Percentiles rank a stretch among this genome's conserved stretches.
phyloP scores from a whole-genome alignment of 2,329 filamentous ascomycete species.

The Didymellaceae sp. region DNA sequence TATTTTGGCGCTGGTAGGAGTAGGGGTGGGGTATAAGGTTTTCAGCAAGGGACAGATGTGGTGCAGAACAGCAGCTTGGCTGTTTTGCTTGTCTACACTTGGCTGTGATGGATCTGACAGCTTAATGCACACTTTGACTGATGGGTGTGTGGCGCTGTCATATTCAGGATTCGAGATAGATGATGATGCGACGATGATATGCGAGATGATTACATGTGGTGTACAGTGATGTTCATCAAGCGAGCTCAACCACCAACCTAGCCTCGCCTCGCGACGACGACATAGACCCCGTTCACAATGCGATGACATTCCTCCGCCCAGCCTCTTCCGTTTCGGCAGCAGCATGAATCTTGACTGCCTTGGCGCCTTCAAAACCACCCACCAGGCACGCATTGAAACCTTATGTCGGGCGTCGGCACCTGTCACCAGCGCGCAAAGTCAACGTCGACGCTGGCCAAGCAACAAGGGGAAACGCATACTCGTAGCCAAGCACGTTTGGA shows the following conservation, averaged over 20 bases:
- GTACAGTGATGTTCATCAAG: too few species aligned
- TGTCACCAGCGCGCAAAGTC: slow-evolving; percentile 12
- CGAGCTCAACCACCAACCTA: too few species aligned
- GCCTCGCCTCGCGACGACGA: not conserved
- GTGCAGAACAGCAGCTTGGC: slow-evolving; percentile 15
- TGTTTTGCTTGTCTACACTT: slow-evolving; percentile 36
- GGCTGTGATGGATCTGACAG: slow-evolving; percentile 31
- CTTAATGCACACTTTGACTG: slow-evolving; percentile 24
- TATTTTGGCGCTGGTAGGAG: too few species aligned
- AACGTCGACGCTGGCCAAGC: slow-evolving; percentile 23
- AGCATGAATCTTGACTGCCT: slow-evolving; percentile 26
- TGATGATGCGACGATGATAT: too few species aligned
- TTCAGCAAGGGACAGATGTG: not conserved
- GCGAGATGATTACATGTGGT: too few species aligned
- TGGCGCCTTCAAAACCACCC: slow-evolving; percentile 25
- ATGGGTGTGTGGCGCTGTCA: slow-evolving; percentile 10
- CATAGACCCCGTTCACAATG: not conserved
- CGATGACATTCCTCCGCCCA: not conserved
- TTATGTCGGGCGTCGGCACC: slow-evolving; percentile 19
- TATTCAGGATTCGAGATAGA: too few species aligned
- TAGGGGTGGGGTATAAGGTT: too few species aligned
- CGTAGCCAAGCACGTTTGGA: slow-evolving; percentile 34
- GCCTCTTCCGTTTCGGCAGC: slow-evolving; percentile 19
- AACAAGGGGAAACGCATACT: slow-evolving; percentile 25
- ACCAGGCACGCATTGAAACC: slow-evolving; percentile 27